These are phyloP conservation scores for Ramaria sp. DNA, from an alignment of 768 basidiomycete species.

Conservation along the genomic window DNA sequence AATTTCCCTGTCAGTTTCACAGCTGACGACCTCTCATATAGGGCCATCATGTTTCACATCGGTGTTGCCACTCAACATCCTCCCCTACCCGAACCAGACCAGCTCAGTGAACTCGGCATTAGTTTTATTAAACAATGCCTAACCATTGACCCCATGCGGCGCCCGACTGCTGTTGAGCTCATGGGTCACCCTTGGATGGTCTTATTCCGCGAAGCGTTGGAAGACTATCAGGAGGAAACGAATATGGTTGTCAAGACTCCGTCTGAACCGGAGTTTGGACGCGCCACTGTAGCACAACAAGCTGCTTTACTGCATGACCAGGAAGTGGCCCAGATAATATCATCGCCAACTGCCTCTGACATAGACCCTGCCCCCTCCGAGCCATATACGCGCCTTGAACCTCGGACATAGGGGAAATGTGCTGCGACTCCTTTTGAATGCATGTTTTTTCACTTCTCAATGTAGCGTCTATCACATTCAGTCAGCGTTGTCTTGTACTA, in stretches of 20 bases:
- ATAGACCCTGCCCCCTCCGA: background rate
- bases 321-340: constrained; percentile 46
- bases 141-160: constrained; percentile 70
- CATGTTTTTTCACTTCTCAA: background rate
- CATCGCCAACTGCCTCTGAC: constrained; percentile 32
- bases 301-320: constrained; percentile 48
- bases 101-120: constrained; percentile 83
- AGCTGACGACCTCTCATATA: constrained; percentile 19
- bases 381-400: background rate
- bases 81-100: constrained; percentile 82
- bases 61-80: constrained; percentile 96
- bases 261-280: constrained; percentile 38
- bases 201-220: constrained; percentile 62
- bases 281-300: constrained; percentile 42
- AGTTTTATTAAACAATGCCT: constrained; percentile 90
- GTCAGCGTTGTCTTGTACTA: background rate
- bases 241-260: constrained; percentile 37
- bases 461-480: background rate
- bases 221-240: constrained; percentile 53
- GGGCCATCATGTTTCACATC: constrained; percentile 99
- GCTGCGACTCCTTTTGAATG: background rate
- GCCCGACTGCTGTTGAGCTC: constrained; percentile 79
- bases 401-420: background rate
- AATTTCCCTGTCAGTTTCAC: constrained; percentile 7
- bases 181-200: constrained; percentile 87